Conservation (phyloP, 371 early-diverging fungal species). For the Funneliformis caledonium region DNA sequence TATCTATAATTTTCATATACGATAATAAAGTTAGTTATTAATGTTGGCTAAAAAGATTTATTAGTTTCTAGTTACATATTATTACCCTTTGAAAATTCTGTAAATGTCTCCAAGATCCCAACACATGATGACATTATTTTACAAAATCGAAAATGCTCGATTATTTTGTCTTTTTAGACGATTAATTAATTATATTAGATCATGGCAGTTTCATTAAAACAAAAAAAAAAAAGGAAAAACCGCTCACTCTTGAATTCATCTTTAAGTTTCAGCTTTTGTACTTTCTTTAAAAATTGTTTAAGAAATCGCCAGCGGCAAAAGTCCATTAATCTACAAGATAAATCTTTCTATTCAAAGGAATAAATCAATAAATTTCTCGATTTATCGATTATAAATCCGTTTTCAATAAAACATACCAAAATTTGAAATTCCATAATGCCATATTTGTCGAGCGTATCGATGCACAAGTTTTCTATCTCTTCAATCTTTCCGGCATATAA, state of each 20-base stretch:
- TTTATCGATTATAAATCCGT: background rate
- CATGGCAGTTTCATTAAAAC: background rate
- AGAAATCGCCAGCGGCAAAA: conserved; percentile 10
- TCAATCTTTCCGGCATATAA: background rate
- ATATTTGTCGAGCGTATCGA: background rate
- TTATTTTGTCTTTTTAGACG: background rate
- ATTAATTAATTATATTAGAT: background rate
- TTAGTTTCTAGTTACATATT: background rate
- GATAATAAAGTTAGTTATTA: background rate
- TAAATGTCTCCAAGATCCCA: background rate
- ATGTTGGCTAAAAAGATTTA: no score
- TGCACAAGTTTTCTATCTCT: background rate
- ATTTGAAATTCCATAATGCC: conserved; percentile 1
- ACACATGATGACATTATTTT: conserved; percentile 8
- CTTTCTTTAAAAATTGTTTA: conserved; percentile 1
- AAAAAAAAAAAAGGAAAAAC: background rate
- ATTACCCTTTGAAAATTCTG: conserved; percentile 3
- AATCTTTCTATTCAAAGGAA: background rate
- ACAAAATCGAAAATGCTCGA: background rate
- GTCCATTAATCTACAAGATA: background rate
- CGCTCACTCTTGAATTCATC: background rate
- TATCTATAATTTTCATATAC: background rate
- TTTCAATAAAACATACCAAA: background rate
- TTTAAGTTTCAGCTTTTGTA: background rate
- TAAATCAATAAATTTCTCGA: background rate